Evolutionary conservation across 108 stramenopile genomes (phyloP).

Genomic region (Fistulifera solaris): DNA sequence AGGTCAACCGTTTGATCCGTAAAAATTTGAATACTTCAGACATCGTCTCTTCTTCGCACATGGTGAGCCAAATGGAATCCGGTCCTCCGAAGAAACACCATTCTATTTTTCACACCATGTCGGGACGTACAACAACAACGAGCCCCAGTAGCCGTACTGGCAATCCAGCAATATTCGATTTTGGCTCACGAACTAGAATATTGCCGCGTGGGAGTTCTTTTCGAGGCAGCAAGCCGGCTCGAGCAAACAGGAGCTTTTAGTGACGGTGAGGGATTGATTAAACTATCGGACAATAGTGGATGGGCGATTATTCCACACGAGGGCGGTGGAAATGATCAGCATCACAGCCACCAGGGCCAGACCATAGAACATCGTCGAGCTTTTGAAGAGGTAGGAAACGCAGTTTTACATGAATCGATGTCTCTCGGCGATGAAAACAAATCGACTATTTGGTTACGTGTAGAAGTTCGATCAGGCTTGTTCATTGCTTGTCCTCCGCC

Average conservation of each 20-base stretch:
- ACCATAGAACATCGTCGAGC: slow-evolving; percentile 16
- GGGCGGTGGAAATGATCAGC: slow-evolving; percentile 56
- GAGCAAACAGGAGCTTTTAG: slow-evolving; percentile 51
- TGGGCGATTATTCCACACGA: slow-evolving; percentile 77
- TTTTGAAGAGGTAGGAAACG: slow-evolving; percentile 77
- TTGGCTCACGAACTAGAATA: slow-evolving; percentile 32
- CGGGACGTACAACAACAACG: slow-evolving; percentile 25
- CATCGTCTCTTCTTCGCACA: neutral
- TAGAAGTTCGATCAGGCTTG: slow-evolving; percentile 45
- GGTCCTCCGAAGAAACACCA: slow-evolving; percentile 5
- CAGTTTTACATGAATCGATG: slow-evolving; percentile 27
- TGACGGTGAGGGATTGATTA: slow-evolving; percentile 69
- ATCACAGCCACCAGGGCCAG: slow-evolving; percentile 16
- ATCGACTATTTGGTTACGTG: slow-evolving; percentile 45
- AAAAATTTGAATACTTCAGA: slow-evolving; percentile 12
- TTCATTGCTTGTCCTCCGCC: slow-evolving; percentile 52
- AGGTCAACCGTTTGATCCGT: slow-evolving; percentile 63
- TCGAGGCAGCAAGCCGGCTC: slow-evolving; percentile 70
- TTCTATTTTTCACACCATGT: slow-evolving; percentile 48
- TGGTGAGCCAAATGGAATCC: neutral
- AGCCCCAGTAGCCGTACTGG: slow-evolving; percentile 32
- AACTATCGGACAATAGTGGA: slow-evolving; percentile 73
- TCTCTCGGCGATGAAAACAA: slow-evolving; percentile 6
- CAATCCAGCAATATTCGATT: slow-evolving; percentile 46
- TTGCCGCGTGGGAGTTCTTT: slow-evolving; percentile 70